A percentile compares a stretch with the other conserved stretches of the same genome.
phyloP scores from a whole-genome alignment of 805 yeast species.

The Lipomyces kockii region DNA sequence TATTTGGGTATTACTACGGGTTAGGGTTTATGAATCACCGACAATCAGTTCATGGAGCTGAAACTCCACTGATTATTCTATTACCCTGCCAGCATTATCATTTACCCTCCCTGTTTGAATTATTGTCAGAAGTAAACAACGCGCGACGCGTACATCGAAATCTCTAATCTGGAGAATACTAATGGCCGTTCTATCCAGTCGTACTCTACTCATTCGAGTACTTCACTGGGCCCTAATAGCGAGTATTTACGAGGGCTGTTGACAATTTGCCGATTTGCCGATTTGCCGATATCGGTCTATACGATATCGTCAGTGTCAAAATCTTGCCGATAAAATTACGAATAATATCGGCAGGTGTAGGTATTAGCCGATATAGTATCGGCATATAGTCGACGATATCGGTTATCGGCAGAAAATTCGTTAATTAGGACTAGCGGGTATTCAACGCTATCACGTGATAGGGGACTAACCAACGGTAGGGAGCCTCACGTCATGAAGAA shows the following conservation, averaged over 20 bases:
- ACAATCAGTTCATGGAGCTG: background rate
- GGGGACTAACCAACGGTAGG: too few species aligned
- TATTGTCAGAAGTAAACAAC: background rate
- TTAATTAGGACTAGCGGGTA: too few species aligned
- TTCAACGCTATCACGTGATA: too few species aligned
- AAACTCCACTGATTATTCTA: background rate
- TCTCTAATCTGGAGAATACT: background rate
- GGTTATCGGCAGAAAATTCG: too few species aligned
- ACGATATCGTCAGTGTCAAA: too few species aligned
- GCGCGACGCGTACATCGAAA: constrained; percentile 5
- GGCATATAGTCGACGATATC: too few species aligned
- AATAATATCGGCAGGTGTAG: too few species aligned
- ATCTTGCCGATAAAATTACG: too few species aligned
- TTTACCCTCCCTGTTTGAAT: background rate
- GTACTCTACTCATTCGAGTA: background rate
- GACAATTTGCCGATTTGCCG: too few species aligned
- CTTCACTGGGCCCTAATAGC: constrained; percentile 6
- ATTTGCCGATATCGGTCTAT: too few species aligned
- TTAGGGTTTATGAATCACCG: background rate
- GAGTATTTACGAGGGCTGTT: background rate
- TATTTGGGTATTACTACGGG: background rate
- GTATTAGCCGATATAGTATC: too few species aligned
- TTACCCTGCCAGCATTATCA: background rate
- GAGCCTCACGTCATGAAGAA: too few species aligned
- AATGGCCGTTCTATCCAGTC: background rate